A percentile compares a stretch with the other conserved stretches of the same genome.
Evolutionary conservation across 2,329 filamentous ascomycete genomes (phyloP).

Genomic region (Fusarium oxysporum): DNA sequence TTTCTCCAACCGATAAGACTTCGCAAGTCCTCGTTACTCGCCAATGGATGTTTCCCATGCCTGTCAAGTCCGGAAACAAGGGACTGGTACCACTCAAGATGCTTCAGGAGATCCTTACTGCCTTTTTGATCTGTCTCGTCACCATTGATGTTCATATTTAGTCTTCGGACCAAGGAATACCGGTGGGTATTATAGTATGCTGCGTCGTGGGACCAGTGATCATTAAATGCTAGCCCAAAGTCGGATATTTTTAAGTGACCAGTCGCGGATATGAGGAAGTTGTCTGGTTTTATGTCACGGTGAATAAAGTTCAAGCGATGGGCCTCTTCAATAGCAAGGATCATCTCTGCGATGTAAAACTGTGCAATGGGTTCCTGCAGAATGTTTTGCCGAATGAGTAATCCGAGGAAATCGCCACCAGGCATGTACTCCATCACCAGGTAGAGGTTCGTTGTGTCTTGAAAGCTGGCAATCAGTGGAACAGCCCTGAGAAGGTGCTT

Average conservation of each 20-base stretch:
- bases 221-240: slow-evolving; percentile 94
- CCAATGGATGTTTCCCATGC: slow-evolving; percentile 49
- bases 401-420: slow-evolving; percentile 90
- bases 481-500: slow-evolving; percentile 73
- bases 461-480: slow-evolving; percentile 87
- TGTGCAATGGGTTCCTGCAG: slow-evolving; percentile 81
- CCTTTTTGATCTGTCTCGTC: slow-evolving; percentile 77
- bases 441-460: slow-evolving; percentile 86
- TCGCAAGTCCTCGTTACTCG: slow-evolving; percentile 46
- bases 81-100: slow-evolving; percentile 49
- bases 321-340: slow-evolving; percentile 91
- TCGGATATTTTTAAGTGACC: slow-evolving; percentile 97
- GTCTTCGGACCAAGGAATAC: slow-evolving; percentile 79
- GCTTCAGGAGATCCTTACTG: slow-evolving; percentile 51
- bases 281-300: slow-evolving; percentile 96
- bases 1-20: slow-evolving; percentile 77
- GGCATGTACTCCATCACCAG: slow-evolving; percentile 99
- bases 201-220: slow-evolving; percentile 93
- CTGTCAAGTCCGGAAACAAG: slow-evolving; percentile 49
- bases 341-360: slow-evolving; percentile 96
- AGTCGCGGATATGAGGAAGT: slow-evolving; percentile 89
- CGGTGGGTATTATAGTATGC: slow-evolving; percentile 87
- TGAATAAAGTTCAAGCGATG: slow-evolving; percentile 92
- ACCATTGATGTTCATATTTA: slow-evolving; percentile 79
- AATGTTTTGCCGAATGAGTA: slow-evolving; percentile 86